phyloP scores from a whole-genome alignment of 305 asterid species.

The Rubia balearica region DNA sequence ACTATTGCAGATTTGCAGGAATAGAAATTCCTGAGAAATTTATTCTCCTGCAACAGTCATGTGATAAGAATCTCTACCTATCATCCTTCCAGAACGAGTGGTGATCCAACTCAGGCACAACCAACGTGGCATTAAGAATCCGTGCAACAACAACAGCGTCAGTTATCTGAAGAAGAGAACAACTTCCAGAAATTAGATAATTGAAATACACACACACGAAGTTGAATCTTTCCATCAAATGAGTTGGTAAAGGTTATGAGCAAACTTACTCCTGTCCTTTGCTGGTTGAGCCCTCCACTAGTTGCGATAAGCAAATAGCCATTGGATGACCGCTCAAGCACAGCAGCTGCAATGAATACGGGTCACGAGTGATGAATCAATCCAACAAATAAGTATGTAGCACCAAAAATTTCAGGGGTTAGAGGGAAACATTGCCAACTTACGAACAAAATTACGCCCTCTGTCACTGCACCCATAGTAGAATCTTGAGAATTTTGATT shows the following conservation, averaged over 20 bases:
- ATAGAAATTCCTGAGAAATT: background rate
- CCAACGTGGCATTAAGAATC: conserved; percentile 91
- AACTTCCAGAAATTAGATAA: conserved; percentile 23
- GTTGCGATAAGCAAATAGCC: conserved; percentile 98
- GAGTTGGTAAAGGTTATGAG: conserved; percentile 16
- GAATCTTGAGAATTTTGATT: conserved; percentile 64
- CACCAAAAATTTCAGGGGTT: background rate
- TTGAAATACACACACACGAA: conserved; percentile 14
- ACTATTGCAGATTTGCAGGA: background rate
- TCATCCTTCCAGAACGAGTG: conserved; percentile 97
- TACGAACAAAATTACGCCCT: conserved; percentile 64
- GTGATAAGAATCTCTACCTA: conserved; percentile 45
- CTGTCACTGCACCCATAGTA: conserved; percentile 91
- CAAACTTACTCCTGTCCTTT: conserved; percentile 89
- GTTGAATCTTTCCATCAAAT: background rate
- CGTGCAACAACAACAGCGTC: conserved; percentile 99
- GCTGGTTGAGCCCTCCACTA: conserved; percentile 98
- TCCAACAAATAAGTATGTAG: conserved; percentile 4
- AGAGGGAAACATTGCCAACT: conserved; percentile 26
- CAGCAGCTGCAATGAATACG: conserved; percentile 59
- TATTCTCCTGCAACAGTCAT: background rate
- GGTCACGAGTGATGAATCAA: conserved; percentile 16
- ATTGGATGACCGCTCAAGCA: conserved; percentile 65
- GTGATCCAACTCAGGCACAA: conserved; percentile 96
- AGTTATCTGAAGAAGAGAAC: conserved; percentile 61